Conservation (phyloP, 345 rosid species). For the Eucalyptus shirleyi region DNA sequence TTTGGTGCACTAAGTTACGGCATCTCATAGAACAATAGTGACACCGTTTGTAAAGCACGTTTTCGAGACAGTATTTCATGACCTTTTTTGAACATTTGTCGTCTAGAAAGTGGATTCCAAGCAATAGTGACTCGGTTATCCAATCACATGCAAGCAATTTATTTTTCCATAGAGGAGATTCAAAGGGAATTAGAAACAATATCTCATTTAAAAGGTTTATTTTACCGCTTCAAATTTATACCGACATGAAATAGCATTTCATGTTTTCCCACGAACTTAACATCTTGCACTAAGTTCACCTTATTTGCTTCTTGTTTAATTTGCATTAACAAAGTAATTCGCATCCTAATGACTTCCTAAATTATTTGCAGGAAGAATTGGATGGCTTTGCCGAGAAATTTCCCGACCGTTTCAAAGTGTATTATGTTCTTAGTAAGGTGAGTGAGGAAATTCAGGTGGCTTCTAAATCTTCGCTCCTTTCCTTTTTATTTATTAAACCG, state of each 20-base stretch:
- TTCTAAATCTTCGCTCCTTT: background rate
- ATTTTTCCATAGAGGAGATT: background rate
- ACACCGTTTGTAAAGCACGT: too few species aligned
- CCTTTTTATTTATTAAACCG: background rate
- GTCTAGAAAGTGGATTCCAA: too few species aligned
- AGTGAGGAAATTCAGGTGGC: background rate
- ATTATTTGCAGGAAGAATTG: constrained; percentile 17
- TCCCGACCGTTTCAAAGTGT: constrained; percentile 18
- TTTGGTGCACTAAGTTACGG: background rate
- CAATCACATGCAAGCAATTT: too few species aligned
- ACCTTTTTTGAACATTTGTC: too few species aligned
- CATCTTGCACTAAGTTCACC: background rate
- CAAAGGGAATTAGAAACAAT: background rate
- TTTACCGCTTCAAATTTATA: background rate
- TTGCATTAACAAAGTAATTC: background rate
- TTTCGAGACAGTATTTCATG: too few species aligned
- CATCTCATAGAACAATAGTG: background rate
- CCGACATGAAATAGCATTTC: background rate
- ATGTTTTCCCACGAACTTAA: background rate
- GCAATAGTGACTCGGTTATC: too few species aligned
- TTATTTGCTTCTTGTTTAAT: background rate
- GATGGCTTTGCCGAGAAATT: constrained; percentile 15
- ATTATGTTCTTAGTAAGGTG: constrained; percentile 33
- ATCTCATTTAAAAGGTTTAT: too few species aligned
- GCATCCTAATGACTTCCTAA: background rate